Evolutionary conservation across 1,284 basidiomycete genomes (phyloP), one percentile per base, ranked within the genome.

Genomic region (Irpex lacteus): DNA sequence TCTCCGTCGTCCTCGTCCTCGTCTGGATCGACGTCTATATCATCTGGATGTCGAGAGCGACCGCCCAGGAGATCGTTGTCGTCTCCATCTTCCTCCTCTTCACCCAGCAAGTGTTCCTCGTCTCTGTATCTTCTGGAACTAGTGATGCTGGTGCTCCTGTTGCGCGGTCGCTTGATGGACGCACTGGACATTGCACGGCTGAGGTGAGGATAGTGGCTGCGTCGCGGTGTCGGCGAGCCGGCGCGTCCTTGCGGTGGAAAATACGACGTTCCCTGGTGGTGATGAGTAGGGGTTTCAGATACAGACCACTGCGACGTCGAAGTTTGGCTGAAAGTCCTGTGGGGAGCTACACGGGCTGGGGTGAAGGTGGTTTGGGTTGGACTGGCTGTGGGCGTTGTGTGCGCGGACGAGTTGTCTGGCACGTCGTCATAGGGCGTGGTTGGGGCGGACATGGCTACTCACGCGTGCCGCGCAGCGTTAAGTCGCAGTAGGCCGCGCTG

Each of bases 261-360:
- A 74, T 90, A 89, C 3, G 89, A 89, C 6, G 88, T 87, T 60
- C 87, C 89, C 70, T 87, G 85, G 67, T 85, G 78, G 72, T 87
- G 86, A 70, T 89, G 88, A n/a, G 77, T 78, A 21, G 86, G 85
- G 6, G 84, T 84, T 36, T 88, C 85, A 26, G 76, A 72, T 9
- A 79, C 72, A 9, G 85, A 85, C 83, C 85, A 85, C 65, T 81
- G 81, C 26, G 87, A 85, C 66, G 79, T 78, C 26, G 87, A 85
- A 66, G 79, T 78, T 61, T 81, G 80, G 71, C 83, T 87, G 61
- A 81, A 69, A 61, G 77, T 81, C 62, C 84, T 79, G 67, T 81
- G 80, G n/a, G 82, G 72, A 60, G 79, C 75, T 49, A 76, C 75
- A 60, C 76, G 72, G 19, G 63, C 56, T 49, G 44, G 59, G 15